Evolutionary conservation across 345 rosid genomes (phyloP).

Genomic region (Noccaea bulbosa): DNA sequence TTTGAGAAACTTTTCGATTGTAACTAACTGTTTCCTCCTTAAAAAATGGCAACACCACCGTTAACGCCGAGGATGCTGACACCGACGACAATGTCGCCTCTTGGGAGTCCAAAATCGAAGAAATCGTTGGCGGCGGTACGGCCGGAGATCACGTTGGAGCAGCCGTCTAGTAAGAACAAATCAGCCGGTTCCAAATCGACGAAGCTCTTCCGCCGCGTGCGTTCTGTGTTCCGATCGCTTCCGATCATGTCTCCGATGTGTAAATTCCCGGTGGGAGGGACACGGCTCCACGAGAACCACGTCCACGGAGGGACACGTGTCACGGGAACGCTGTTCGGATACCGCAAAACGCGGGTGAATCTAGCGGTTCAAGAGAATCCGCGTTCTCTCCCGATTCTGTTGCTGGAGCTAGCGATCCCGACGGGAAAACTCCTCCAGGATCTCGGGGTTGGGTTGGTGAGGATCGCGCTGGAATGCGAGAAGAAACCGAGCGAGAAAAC

Average conservation of each 20-base stretch:
- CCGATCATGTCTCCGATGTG: constrained; percentile 65
- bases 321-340: constrained; percentile 77
- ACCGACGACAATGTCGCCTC: constrained; percentile 43
- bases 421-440: constrained; percentile 82
- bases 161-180: constrained; percentile 40
- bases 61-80: constrained; percentile 42
- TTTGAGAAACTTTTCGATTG: not conserved
- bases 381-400: constrained; percentile 58
- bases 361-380: constrained; percentile 79
- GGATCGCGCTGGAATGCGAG: constrained; percentile 85
- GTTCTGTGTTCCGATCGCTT: constrained; percentile 63
- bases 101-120: constrained; percentile 41
- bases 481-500: constrained; percentile 64
- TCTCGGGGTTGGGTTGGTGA: constrained; percentile 68
- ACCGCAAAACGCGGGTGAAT: constrained; percentile 66
- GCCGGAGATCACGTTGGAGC: constrained; percentile 42
- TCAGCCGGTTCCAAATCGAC: constrained; percentile 39
- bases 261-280: constrained; percentile 50
- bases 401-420: constrained; percentile 70
- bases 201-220: constrained; percentile 55
- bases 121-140: constrained; percentile 34
- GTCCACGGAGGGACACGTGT: constrained; percentile 82
- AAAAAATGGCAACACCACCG: constrained; percentile 45
- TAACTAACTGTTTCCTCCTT: not conserved
- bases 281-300: constrained; percentile 54